Percentiles rank a stretch among this genome's conserved stretches.
phyloP scores from a whole-genome alignment of 1,284 basidiomycete species.

The Cystobasidiaceae sp. region DNA sequence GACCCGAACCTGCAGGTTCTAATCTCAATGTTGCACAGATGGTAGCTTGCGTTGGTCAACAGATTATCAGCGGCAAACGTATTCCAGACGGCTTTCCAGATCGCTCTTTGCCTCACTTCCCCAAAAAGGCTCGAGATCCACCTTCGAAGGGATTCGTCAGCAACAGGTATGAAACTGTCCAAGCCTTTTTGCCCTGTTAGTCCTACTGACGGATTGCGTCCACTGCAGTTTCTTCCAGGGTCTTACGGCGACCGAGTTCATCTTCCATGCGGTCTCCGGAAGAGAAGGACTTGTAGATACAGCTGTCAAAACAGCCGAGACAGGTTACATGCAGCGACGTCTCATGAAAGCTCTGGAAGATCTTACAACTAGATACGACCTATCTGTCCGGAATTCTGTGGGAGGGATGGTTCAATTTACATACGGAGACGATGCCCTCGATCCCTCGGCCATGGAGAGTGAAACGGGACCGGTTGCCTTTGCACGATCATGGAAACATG shows the following conservation, averaged over 20 bases:
- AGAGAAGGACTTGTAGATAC: constrained; percentile 98
- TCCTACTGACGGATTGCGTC: neutral
- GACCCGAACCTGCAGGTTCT: constrained; percentile 82
- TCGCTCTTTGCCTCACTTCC: constrained; percentile 95
- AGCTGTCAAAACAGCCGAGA: constrained; percentile 98
- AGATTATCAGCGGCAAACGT: constrained; percentile 96
- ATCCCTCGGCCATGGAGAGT: constrained; percentile 92
- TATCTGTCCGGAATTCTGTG: constrained; percentile 91
- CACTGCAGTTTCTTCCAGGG: constrained; percentile 75
- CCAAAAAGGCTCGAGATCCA: constrained; percentile 94
- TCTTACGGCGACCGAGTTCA: constrained; percentile 89
- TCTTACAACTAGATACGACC: constrained; percentile 91
- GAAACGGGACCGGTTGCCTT: constrained; percentile 85
- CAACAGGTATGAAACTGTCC: constrained; percentile 55
- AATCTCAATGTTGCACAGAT: constrained; percentile 99
- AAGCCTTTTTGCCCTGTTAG: neutral
- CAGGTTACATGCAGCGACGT: constrained; percentile 98
- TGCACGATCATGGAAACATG: constrained; percentile 79
- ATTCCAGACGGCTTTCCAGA: constrained; percentile 99
- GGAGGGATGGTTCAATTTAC: constrained; percentile 97
- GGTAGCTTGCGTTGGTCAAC: constrained; percentile 99
- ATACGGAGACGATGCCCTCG: constrained; percentile 95
- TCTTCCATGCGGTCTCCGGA: constrained; percentile 98
- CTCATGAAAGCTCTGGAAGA: constrained; percentile 99
- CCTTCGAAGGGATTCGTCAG: constrained; percentile 98